Conservation (phyloP, 2,329 filamentous ascomycete genomes). For the Lachnum nothofagi region DNA sequence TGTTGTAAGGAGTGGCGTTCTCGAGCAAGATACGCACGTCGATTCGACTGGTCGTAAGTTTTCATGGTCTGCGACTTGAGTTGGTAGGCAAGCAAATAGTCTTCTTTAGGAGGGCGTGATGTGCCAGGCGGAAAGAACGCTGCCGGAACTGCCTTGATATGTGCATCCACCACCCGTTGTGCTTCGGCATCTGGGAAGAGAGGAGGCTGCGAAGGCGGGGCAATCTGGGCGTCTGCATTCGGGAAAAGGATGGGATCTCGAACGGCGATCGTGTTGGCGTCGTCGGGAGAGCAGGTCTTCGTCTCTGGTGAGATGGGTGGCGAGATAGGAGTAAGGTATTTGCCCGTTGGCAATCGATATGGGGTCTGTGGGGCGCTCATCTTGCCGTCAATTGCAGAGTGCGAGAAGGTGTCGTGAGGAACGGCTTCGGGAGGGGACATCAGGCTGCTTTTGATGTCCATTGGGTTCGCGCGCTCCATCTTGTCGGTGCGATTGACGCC, state of each 20-base stretch:
- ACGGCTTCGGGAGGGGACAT: conserved; percentile 59
- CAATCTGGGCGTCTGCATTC: conserved; percentile 35
- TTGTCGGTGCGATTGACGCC: conserved; percentile 20
- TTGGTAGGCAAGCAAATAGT: conserved; percentile 50
- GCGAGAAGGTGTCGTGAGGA: conserved; percentile 47
- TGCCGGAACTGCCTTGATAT: conserved; percentile 25
- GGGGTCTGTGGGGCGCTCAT: conserved; percentile 20
- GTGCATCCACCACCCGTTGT: conserved; percentile 45
- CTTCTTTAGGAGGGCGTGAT: conserved; percentile 45
- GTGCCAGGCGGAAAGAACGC: conserved; percentile 37
- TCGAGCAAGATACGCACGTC: conserved; percentile 23
- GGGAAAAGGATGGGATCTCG: conserved; percentile 57
- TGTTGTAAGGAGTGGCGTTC: conserved; percentile 28
- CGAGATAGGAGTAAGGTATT: conserved; percentile 41
- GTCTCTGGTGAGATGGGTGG: conserved; percentile 54
- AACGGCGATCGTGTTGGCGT: conserved; percentile 33
- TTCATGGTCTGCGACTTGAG: conserved; percentile 49
- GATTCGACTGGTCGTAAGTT: conserved; percentile 26
- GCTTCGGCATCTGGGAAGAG: conserved; percentile 46
- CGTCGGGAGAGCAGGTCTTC: conserved; percentile 20
- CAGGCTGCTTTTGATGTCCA: conserved; percentile 41
- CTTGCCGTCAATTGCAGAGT: conserved; percentile 21
- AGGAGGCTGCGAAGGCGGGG: conserved; percentile 43
- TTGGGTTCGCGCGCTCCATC: conserved; percentile 24
- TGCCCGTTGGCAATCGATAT: conserved; percentile 36